Conservation (phyloP, 352 stramenopile species). For the Globisporangium splendens region DNA sequence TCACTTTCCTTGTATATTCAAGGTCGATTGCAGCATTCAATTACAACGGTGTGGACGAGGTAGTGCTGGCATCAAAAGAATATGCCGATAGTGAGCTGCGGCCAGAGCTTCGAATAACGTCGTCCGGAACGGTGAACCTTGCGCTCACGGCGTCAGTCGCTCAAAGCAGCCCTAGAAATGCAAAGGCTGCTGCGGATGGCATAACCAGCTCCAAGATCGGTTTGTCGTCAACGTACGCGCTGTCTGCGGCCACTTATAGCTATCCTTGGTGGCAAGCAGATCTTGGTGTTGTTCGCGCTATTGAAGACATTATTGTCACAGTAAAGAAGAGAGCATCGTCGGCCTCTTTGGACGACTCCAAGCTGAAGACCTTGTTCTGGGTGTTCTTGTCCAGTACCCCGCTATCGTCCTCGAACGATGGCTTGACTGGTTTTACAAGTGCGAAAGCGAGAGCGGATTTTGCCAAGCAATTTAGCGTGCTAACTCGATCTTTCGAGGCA, state of each 20-base stretch:
- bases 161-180: constrained; percentile 48
- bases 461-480: constrained; percentile 31
- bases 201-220: constrained; percentile 28
- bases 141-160: constrained; percentile 22
- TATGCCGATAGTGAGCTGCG: constrained; percentile 23
- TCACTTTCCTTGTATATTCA: constrained; percentile 62
- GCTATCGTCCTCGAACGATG: constrained; percentile 32
- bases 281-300: constrained; percentile 19
- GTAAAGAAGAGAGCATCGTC: constrained; percentile 39
- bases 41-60: constrained; percentile 49
- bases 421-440: constrained; percentile 24
- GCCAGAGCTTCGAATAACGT: constrained; percentile 40
- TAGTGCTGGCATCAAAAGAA: constrained; percentile 60
- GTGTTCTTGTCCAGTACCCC: constrained; percentile 38
- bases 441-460: constrained; percentile 24
- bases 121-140: constrained; percentile 55
- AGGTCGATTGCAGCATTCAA: constrained; percentile 33
- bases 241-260: constrained; percentile 35
- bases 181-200: constrained; percentile 49
- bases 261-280: constrained; percentile 71
- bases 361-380: constrained; percentile 41
- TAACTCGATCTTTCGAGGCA: constrained; percentile 37
- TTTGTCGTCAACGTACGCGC: constrained; percentile 42
- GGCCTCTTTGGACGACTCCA: constrained; percentile 20
- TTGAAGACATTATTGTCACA: constrained; percentile 54